Evolutionary conservation across 441 rosid genomes (phyloP).

Genomic region (Cnidoscolus chayamansa): DNA sequence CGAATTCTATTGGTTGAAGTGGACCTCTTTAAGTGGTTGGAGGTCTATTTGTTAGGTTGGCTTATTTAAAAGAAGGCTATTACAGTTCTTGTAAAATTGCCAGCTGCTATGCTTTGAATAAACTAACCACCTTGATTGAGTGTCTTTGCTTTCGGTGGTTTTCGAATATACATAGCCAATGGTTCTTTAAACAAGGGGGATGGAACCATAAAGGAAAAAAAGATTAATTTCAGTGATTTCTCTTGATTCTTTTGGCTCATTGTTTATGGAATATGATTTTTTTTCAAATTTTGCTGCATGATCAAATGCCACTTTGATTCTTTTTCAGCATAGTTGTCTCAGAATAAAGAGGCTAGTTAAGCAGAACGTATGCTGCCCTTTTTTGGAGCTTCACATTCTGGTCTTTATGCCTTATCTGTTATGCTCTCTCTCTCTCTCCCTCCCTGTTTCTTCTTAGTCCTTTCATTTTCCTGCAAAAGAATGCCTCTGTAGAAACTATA

Average conservation of each 20-base stretch:
- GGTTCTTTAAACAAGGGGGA: neutral
- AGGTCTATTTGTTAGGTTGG: neutral
- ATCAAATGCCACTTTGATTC: neutral
- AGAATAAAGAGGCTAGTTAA: neutral
- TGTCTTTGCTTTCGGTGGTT: neutral
- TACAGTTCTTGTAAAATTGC: conserved; percentile 2
- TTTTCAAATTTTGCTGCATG: too few species aligned
- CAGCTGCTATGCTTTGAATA: conserved; percentile 16
- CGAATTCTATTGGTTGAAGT: neutral
- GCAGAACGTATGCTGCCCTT: neutral
- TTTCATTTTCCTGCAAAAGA: neutral
- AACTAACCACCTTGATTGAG: neutral
- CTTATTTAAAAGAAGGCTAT: neutral
- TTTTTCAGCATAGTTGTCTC: neutral
- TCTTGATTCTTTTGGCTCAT: too few species aligned
- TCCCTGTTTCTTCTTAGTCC: neutral
- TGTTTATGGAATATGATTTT: too few species aligned
- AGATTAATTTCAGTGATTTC: too few species aligned
- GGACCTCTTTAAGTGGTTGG: neutral
- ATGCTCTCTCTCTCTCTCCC: too few species aligned
- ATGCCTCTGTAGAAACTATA: neutral
- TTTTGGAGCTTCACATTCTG: neutral
- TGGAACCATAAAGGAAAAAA: neutral
- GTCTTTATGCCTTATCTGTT: neutral
- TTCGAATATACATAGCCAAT: neutral